Evolutionary conservation across 108 stramenopile species (phyloP), one percentile per base, ranked within the genome.

Genomic region (Pseudonitzschia delicatissima): DNA sequence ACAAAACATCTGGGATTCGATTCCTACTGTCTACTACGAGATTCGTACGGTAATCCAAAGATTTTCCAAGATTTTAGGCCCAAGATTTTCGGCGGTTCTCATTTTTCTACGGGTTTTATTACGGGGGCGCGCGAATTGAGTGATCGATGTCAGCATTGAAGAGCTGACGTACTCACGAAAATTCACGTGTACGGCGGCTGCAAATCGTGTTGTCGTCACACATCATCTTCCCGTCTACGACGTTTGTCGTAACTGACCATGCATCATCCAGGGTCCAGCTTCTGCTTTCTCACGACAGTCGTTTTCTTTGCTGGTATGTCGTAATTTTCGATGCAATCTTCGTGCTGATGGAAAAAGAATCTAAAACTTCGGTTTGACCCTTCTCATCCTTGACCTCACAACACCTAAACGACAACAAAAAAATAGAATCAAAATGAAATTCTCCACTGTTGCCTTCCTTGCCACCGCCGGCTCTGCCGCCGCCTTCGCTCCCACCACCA

Each of bases 351-450:
- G 52, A 13, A 26, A 53, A 55, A 25, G 53, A 55, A 33, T 55
- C 53, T 27, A 55, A 34, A 55, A 55, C n/a, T 23, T 48, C 23
- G 21, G 47, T 48, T 48, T 48, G 47, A 21, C 20, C 47, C 9
- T 23, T 18, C 13, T 33, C 17, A 12, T 33, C 40, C 40, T 42
- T 42, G 40, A 15, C 15, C 53, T 55, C 53, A 55, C 53, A 55
- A 55, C 53, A 32, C 53, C 26, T 31, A 27, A 55, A 6, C 6
- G 28, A 48, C 37, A 64, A 49, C 21, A 64, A 48, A 12, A n/a
- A 64, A 48, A 45, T 61, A 61, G 60, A n/a, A n/a, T n/a, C 60
- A 60, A 84, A 55, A 87, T 87, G 86, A 87, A 87, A 82, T 70
- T 87, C 59, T 72, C 82, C 58, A 69, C 79, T 66, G 20, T 48